Conservation (phyloP, 257 asterid genomes). For the Scutellaria galericulata region DNA sequence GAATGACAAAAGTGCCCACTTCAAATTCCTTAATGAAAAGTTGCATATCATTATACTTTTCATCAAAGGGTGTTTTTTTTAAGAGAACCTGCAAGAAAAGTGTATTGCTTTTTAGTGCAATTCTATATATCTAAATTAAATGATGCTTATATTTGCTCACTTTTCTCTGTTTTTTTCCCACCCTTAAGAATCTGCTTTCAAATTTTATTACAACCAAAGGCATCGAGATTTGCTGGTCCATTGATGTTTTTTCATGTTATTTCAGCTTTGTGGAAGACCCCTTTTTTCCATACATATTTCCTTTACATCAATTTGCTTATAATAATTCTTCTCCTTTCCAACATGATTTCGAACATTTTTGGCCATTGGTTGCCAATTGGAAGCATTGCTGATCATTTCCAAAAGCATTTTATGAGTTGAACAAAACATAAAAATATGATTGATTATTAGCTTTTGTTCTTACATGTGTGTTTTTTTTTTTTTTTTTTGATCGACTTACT, state of each 20-base stretch:
- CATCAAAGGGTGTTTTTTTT: constrained; percentile 43
- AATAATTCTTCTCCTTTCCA: constrained; percentile 12
- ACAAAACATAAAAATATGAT: not conserved
- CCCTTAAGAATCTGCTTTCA: constrained; percentile 61
- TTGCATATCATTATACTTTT: constrained; percentile 68
- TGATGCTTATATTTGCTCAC: constrained; percentile 44
- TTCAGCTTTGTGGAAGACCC: constrained; percentile 26
- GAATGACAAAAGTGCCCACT: constrained; percentile 61
- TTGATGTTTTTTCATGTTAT: not conserved
- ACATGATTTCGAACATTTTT: constrained; percentile 17
- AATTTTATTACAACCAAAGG: constrained; percentile 41
- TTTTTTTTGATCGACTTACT: not conserved
- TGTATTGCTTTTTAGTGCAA: constrained; percentile 43
- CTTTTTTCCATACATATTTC: constrained; percentile 21
- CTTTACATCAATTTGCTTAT: constrained; percentile 21
- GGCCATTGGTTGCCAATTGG: constrained; percentile 12
- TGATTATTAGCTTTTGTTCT: not conserved
- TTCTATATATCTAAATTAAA: constrained; percentile 28
- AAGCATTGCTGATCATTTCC: not conserved
- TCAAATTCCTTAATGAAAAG: constrained; percentile 60
- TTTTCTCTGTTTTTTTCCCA: not conserved
- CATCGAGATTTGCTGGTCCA: constrained; percentile 35
- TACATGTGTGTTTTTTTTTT: not conserved
- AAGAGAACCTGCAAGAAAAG: constrained; percentile 44
- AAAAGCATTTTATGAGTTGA: not conserved